Evolutionary conservation across 805 yeast genomes (phyloP), one percentile per base, ranked within the genome.

Genomic region (Cyberlindnera samutprakarnensis): DNA sequence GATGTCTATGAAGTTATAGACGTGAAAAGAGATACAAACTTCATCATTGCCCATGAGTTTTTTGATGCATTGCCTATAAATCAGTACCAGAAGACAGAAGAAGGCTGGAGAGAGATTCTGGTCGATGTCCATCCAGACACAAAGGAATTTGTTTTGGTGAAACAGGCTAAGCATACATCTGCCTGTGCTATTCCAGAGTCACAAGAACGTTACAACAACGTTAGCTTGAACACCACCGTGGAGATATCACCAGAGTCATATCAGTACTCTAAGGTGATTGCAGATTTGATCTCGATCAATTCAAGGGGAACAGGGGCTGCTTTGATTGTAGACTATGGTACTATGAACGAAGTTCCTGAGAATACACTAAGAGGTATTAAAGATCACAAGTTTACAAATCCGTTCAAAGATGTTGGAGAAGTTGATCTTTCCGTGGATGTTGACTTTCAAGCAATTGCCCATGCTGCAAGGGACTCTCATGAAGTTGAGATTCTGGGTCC

Each of bases 371-470:
- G 95, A 21, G 95, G 86, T 1, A 83, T 85, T 39, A 65, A 69
- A 43, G 61, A 73, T 41, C 94, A 85, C 53, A 70, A 72, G 43
- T 69, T 84, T 46, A 88, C 80, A 1, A 72, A 78, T 15, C 94
- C 95, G 2, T 78, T 82, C 37, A 62, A 54, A n/a, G 64, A 65
- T 11, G 92, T 92, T 0, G 95, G 95, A 2, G 70, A 73, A 22
- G 88, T 82, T 4, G 95, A 85, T 57, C 61, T 85, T 19, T 81
- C 94, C 0, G 78, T 80, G 0, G 94, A 85, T 50, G 95, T 85
- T 10, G 95, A 85, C 53, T 85, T 85, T 51, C 68, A 64, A 18
- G 78, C 79, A 16, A 54, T 85, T 32, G 57, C 56, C 11, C 41
- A 51, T 4, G 42, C 54, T 14, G 45, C 54, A 1, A 18, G 6